These are phyloP conservation scores for Saccharomyces hybrid DNA, from an alignment of 1,139 yeast species.

Conservation along the genomic window DNA sequence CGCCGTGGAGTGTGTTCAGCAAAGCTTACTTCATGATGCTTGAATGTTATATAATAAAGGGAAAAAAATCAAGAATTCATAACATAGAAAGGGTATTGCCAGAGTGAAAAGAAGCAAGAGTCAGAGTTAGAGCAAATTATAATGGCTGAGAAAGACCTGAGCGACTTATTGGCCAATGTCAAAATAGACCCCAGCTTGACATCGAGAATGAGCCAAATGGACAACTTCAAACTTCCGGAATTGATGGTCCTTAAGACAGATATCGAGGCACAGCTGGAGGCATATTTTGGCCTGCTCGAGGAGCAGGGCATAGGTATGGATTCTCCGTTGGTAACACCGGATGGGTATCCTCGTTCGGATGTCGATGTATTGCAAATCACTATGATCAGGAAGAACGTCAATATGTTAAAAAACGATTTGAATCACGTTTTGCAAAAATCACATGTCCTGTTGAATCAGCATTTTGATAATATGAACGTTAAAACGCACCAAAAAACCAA, in stretches of 20 bases:
- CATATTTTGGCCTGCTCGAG: constrained; percentile 11
- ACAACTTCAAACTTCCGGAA: background rate
- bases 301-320: constrained; percentile 49
- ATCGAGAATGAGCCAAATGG: background rate
- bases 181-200: background rate
- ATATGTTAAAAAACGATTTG: no score
- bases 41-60: background rate
- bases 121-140: background rate
- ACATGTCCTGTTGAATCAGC: constrained; percentile 40
- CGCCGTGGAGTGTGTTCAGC: background rate
- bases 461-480: constrained; percentile 29
- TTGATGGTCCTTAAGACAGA: constrained; percentile 11
- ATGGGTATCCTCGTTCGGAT: constrained; percentile 87
- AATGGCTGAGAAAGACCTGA: background rate
- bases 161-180: background rate
- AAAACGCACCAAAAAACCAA: background rate
- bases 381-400: constrained; percentile 27
- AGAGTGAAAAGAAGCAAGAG: background rate
- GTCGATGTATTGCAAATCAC: constrained; percentile 68
- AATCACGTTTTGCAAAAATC: constrained; percentile 38
- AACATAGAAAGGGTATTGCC: no score
- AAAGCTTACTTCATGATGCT: background rate
- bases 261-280: constrained; percentile 19
- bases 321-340: constrained; percentile 54
- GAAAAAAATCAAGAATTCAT: background rate